Percentiles rank a stretch among this genome's conserved stretches.
Conservation (phyloP, 2,329 filamentous ascomycete genomes). For the Trichoderma atroviride region DNA sequence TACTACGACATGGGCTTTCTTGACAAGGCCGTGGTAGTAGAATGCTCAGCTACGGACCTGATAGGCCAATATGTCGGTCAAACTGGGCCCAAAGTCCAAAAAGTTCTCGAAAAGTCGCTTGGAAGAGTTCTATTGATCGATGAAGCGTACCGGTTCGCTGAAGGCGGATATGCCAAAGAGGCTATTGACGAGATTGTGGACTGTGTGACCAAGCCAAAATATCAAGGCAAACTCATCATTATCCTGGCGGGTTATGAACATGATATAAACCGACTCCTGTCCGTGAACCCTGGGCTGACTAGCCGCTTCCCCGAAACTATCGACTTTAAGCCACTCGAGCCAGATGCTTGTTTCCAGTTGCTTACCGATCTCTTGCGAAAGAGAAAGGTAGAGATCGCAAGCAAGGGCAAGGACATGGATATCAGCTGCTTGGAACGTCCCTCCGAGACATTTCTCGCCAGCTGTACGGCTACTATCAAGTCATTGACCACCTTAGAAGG, state of each 20-base stretch:
- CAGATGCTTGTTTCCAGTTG: slow-evolving; percentile 45
- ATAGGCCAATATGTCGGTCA: slow-evolving; percentile 71
- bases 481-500: slow-evolving; percentile 46
- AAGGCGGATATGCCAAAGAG: slow-evolving; percentile 60
- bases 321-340: slow-evolving; percentile 53
- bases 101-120: slow-evolving; percentile 60
- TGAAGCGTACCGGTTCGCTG: slow-evolving; percentile 67
- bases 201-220: slow-evolving; percentile 57
- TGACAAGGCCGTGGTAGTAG: slow-evolving; percentile 59
- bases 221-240: slow-evolving; percentile 61
- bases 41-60: slow-evolving; percentile 69
- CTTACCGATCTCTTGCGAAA: slow-evolving; percentile 45
- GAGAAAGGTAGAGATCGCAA: slow-evolving; percentile 31
- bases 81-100: slow-evolving; percentile 66
- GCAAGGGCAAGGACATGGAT: slow-evolving; percentile 32
- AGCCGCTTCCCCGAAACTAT: slow-evolving; percentile 67
- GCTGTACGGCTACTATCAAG: slow-evolving; percentile 40
- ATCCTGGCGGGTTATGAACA: slow-evolving; percentile 70
- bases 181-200: slow-evolving; percentile 59
- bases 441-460: slow-evolving; percentile 5
- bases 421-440: slow-evolving; percentile 35
- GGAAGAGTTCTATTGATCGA: slow-evolving; percentile 72
- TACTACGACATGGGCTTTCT: slow-evolving; percentile 77
- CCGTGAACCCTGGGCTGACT: slow-evolving; percentile 62
- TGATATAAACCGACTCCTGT: slow-evolving; percentile 66